A percentile compares a stretch with the other conserved stretches of the same genome.
phyloP scores from a whole-genome alignment of 129 eudicot species.

The Escallonia rubra region DNA sequence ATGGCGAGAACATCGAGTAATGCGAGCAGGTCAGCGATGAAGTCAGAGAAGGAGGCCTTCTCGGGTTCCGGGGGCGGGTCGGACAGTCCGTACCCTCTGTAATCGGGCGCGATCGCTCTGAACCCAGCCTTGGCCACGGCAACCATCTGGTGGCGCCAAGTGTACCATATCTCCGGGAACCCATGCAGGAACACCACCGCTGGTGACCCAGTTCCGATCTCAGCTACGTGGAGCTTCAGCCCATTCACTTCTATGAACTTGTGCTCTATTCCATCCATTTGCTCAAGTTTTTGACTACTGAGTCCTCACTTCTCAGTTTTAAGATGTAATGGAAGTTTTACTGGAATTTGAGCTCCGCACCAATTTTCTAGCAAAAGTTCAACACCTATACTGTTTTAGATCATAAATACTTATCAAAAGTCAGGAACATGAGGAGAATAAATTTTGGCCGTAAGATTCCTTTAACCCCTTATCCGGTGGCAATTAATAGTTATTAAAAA shows the following conservation, averaged over 20 bases:
- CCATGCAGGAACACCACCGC: slow-evolving; percentile 1
- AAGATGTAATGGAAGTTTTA: too few species aligned
- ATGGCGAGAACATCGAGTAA: neutral
- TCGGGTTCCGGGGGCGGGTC: neutral
- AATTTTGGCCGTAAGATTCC: too few species aligned
- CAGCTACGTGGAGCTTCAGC: neutral
- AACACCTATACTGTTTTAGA: too few species aligned
- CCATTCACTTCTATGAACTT: neutral
- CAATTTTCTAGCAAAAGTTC: too few species aligned
- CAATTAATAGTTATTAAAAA: too few species aligned
- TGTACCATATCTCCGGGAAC: slow-evolving; percentile 7
- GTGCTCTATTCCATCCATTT: neutral
- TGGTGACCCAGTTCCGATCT: neutral
- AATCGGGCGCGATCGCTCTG: slow-evolving; percentile 4
- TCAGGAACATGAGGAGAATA: too few species aligned
- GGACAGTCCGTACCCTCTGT: slow-evolving; percentile 2
- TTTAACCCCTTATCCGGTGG: too few species aligned
- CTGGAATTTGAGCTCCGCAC: too few species aligned
- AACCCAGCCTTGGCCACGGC: slow-evolving; percentile 9
- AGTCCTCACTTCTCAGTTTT: too few species aligned
- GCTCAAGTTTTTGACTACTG: too few species aligned
- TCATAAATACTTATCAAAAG: too few species aligned
- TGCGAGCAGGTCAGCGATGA: neutral
- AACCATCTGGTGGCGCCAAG: slow-evolving; percentile 7
- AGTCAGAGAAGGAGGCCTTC: neutral